A percentile compares a stretch with the other conserved stretches of the same genome.
Evolutionary conservation across 2,329 filamentous ascomycete species (phyloP).

Genomic region (Ophiostoma himal-ulmi): DNA sequence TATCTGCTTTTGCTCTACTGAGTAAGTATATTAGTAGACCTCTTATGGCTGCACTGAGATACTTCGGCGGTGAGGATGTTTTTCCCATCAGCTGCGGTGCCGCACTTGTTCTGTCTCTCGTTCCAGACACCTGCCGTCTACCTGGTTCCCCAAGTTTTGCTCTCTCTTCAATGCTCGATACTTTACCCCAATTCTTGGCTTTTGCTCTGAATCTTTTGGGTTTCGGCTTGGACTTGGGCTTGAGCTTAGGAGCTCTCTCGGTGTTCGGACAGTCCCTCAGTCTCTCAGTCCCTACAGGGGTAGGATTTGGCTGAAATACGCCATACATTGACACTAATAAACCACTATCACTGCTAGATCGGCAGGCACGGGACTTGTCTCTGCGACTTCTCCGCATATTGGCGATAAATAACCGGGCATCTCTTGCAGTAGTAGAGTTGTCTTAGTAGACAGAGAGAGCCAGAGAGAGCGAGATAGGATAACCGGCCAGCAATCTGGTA

Average conservation of each 20-base stretch:
- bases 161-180: neutral
- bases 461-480: neutral
- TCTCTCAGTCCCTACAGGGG: too few relatives aligned
- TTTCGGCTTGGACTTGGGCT: too few relatives aligned
- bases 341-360: neutral
- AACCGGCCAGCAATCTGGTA: neutral
- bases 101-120: neutral
- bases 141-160: neutral
- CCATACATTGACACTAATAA: too few relatives aligned
- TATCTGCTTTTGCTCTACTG: neutral
- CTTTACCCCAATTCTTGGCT: neutral
- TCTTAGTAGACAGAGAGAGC: neutral
- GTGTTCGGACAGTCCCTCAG: neutral
- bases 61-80: neutral
- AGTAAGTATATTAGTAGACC: neutral
- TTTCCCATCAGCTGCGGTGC: neutral
- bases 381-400: neutral
- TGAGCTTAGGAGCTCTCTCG: neutral
- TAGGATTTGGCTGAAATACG: too few relatives aligned
- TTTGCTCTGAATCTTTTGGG: too few relatives aligned
- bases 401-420: constrained; percentile 8
- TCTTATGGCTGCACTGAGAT: too few relatives aligned
- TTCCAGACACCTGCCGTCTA: too few relatives aligned
- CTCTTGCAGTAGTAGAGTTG: neutral
- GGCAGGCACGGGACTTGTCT: constrained; percentile 9